These are phyloP conservation scores for Chaetoceros tenuissimus DNA, from an alignment of 108 stramenopile genomes.

Conservation along the genomic window DNA sequence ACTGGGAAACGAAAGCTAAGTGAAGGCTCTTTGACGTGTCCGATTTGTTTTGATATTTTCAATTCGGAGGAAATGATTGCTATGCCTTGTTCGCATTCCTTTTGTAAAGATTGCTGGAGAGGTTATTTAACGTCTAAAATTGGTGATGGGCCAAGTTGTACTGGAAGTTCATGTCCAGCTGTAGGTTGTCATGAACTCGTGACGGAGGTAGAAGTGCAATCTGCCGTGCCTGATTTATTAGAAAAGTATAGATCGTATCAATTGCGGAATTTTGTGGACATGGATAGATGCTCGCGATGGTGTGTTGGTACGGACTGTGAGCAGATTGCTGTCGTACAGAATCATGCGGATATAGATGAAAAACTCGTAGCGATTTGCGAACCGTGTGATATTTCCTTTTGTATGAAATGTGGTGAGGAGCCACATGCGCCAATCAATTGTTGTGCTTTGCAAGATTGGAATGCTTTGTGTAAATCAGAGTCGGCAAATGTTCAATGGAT, in stretches of 20 bases:
- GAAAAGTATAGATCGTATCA: slow-evolving; percentile 1
- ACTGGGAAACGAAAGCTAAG: no score
- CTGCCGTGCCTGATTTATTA: neutral
- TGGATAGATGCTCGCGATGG: slow-evolving; percentile 8
- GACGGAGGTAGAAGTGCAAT: slow-evolving; percentile 3
- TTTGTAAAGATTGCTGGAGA: slow-evolving; percentile 27
- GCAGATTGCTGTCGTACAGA: slow-evolving; percentile 2
- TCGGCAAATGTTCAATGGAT: slow-evolving; percentile 28
- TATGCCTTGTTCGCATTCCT: slow-evolving; percentile 16
- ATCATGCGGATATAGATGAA: neutral
- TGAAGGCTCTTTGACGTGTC: no score
- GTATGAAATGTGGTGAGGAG: slow-evolving; percentile 16
- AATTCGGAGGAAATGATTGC: slow-evolving; percentile 6
- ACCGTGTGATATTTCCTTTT: slow-evolving; percentile 13
- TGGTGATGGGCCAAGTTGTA: neutral
- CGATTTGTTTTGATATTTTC: neutral
- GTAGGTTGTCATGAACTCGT: slow-evolving; percentile 10
- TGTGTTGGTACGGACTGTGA: slow-evolving; percentile 20
- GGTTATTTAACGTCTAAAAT: slow-evolving; percentile 2
- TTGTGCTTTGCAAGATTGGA: slow-evolving; percentile 13
- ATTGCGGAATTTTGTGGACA: slow-evolving; percentile 10
- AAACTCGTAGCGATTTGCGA: slow-evolving; percentile 5
- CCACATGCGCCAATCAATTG: slow-evolving; percentile 20
- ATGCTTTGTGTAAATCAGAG: neutral
- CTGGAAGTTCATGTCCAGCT: slow-evolving; percentile 15